Conservation (phyloP, 768 basidiomycete species). For the Trametes sanguinea region DNA sequence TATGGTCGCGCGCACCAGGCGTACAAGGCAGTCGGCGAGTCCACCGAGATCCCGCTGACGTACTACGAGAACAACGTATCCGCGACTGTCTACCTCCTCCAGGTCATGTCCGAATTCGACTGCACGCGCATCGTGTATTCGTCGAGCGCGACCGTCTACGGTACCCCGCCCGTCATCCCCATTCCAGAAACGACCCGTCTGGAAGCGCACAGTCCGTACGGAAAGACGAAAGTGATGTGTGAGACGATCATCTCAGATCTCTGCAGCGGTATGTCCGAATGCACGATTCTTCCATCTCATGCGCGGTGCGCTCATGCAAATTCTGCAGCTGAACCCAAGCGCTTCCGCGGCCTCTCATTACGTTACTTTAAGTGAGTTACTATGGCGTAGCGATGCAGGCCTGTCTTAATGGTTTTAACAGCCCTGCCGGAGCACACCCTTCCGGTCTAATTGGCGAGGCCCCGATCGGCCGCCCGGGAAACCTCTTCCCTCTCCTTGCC, state of each 20-base stretch:
- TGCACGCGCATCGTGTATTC: slow-evolving; percentile 93
- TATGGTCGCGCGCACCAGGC: slow-evolving; percentile 52
- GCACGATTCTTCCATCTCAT: neutral
- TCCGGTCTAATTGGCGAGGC: slow-evolving; percentile 96
- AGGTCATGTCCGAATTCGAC: slow-evolving; percentile 83
- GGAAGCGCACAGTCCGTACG: slow-evolving; percentile 90
- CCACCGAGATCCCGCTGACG: slow-evolving; percentile 85
- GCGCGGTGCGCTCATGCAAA: neutral
- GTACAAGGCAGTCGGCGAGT: slow-evolving; percentile 97
- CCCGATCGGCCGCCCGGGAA: slow-evolving; percentile 92
- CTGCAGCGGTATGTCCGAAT: slow-evolving; percentile 60
- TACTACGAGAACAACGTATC: slow-evolving; percentile 96
- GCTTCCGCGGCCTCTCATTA: slow-evolving; percentile 83
- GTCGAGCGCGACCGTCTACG: slow-evolving; percentile 97
- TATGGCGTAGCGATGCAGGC: neutral
- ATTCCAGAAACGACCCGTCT: slow-evolving; percentile 91
- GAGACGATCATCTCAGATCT: slow-evolving; percentile 90
- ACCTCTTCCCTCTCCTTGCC: slow-evolving; percentile 89
- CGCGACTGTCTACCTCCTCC: slow-evolving; percentile 83
- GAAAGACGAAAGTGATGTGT: slow-evolving; percentile 93
- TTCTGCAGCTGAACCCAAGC: slow-evolving; percentile 59
- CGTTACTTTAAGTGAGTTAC: slow-evolving; percentile 91
- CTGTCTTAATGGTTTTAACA: slow-evolving; percentile 34
- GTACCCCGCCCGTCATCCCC: slow-evolving; percentile 87
- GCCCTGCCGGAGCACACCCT: slow-evolving; percentile 97